A percentile compares a stretch with the other conserved stretches of the same genome.
Evolutionary conservation across 2,329 filamentous ascomycete genomes (phyloP).

Genomic region (Diaporthe vexans): DNA sequence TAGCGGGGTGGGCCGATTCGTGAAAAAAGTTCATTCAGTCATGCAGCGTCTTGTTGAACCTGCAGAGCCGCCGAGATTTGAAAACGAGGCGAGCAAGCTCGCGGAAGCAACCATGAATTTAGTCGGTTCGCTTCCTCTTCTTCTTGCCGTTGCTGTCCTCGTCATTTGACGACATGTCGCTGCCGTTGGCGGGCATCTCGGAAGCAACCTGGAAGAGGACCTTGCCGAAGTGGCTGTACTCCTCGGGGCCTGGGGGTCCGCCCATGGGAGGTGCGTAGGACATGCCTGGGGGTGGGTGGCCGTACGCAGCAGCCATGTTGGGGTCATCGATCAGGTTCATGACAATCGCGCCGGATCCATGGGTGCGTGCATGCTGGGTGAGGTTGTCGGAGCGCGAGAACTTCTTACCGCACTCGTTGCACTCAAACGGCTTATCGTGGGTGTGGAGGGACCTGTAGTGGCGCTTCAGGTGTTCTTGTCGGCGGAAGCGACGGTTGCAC

Average conservation of each 20-base stretch:
- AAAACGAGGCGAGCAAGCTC: constrained; percentile 27
- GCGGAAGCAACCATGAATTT: constrained; percentile 46
- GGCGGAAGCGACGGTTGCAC: constrained; percentile 96
- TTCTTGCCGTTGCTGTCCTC: constrained; percentile 71
- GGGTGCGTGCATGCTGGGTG: constrained; percentile 93
- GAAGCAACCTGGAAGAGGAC: constrained; percentile 86
- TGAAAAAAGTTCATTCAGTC: constrained; percentile 50
- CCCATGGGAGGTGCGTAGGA: constrained; percentile 55
- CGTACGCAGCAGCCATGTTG: constrained; percentile 59
- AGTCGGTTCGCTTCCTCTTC: constrained; percentile 84
- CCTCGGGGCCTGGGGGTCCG: constrained; percentile 66
- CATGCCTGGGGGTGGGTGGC: constrained; percentile 54
- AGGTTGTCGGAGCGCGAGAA: constrained; percentile 99
- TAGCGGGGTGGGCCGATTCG: constrained; percentile 49
- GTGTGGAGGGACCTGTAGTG: constrained; percentile 99
- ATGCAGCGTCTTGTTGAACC: constrained; percentile 49
- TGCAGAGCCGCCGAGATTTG: constrained; percentile 35
- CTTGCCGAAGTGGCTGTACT: constrained; percentile 78
- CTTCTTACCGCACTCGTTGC: constrained; percentile 98
- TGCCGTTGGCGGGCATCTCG: constrained; percentile 76
- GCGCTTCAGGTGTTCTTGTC: constrained; percentile 98
- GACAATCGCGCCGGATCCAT: constrained; percentile 89
- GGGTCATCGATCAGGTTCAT: constrained; percentile 88
- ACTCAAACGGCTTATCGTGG: constrained; percentile 98
- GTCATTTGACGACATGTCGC: constrained; percentile 70